A percentile compares a stretch with the other conserved stretches of the same genome.
Evolutionary conservation across 805 yeast species (phyloP).

Genomic region (Alloascoidea hylecoeti): DNA sequence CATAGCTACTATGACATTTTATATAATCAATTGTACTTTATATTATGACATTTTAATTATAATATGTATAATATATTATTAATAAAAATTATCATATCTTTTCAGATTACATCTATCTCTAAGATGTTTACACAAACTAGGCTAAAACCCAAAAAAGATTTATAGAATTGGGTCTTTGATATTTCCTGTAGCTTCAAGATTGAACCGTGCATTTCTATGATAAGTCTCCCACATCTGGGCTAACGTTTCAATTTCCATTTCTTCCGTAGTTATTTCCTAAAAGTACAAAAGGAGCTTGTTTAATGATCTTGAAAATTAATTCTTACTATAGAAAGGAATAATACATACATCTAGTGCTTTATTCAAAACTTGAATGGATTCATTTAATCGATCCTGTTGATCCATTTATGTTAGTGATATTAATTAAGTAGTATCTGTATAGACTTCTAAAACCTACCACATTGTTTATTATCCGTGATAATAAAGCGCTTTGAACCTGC

Average conservation of each 20-base stretch:
- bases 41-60: no score
- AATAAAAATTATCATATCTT: not conserved
- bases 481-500: constrained; percentile 61
- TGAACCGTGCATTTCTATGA: constrained; percentile 53
- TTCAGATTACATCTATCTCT: no score
- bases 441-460: constrained; percentile 33
- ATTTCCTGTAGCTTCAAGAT: constrained; percentile 44
- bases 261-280: constrained; percentile 43
- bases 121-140: no score
- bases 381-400: constrained; percentile 49
- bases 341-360: constrained; percentile 31
- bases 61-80: no score
- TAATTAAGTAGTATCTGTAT: not conserved
- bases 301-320: not conserved
- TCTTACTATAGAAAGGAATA: not conserved
- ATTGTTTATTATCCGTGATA: constrained; percentile 63
- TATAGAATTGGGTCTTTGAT: not conserved
- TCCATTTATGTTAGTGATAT: constrained; percentile 3
- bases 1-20: no score
- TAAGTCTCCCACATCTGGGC: constrained; percentile 75
- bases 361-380: constrained; percentile 52
- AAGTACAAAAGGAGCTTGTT: constrained; percentile 6
- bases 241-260: constrained; percentile 55
- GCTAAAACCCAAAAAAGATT: no score
- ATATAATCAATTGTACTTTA: no score